Evolutionary conservation across 768 basidiomycete genomes (phyloP), one percentile per base, ranked within the genome.

Genomic region (Cantharellus cinnabarinus): DNA sequence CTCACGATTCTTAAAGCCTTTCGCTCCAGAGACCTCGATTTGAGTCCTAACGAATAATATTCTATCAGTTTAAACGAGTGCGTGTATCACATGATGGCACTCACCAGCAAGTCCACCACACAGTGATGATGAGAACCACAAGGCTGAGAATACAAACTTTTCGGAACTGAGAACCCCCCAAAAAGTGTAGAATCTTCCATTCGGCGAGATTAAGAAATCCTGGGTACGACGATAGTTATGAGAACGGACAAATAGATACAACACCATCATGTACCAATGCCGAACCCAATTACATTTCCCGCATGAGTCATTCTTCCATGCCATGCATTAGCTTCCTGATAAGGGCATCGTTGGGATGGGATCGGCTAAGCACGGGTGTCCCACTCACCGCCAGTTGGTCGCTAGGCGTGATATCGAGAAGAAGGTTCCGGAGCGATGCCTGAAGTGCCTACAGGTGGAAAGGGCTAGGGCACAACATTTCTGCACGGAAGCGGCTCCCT

Each of bases 301-400:
- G 90, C 81, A 67, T 98, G 90, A 50, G 81, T 84, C 86, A 97
- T 95, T 62, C 89, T 76, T 52, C 93, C 86, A 60, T 97, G 91
- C 91, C 94, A 99, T 41, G 95, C 95, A 71, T 98, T 99, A 3
- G 85, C 90, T n/a, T 54, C 52, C 52, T 54, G 52, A 48, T 10
- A 29, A 48, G 44, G 44, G 52, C 10, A 7, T 54, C 10, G 35
- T 7, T 14, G 52, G 52, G 7, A 37, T 10, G 52, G 35, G 35
- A 10, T 7, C 52, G 35, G 7, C 14, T 37, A 54, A 10, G 52
- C 10, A 37, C 7, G 38, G 52, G 52, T 10, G 38, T 14, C 10
- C 10, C 7, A 54, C 52, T 54, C 52, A 81, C 77, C 59, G 83
- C 90, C 7, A 97, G 78, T 68, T 97, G 94, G 62, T 82, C 79